Evolutionary conservation across 2,329 filamentous ascomycete species (phyloP).

Genomic region (Ascochyta clinopodiicola): DNA sequence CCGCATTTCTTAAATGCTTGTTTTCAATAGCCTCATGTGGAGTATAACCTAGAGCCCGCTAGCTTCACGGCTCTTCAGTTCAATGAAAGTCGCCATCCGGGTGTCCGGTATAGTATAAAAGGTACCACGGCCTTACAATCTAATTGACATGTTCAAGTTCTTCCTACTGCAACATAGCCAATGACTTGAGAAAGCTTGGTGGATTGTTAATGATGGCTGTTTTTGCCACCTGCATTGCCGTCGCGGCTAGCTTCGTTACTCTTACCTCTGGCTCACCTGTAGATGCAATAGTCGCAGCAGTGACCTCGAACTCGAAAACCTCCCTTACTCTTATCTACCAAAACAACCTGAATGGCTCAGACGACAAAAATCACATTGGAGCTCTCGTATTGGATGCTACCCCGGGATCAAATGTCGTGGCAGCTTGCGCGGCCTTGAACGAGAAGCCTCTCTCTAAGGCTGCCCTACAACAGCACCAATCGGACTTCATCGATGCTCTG

Average conservation of each 20-base stretch:
- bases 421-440: conserved; percentile 56
- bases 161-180: no score
- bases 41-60: conserved; percentile 21
- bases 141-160: neutral
- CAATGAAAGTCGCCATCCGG: conserved; percentile 28
- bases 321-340: conserved; percentile 61
- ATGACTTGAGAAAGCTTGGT: neutral
- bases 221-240: conserved; percentile 30
- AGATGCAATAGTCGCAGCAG: conserved; percentile 19
- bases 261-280: conserved; percentile 28
- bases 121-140: neutral
- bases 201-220: conserved; percentile 23
- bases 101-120: conserved; percentile 37
- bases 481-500: conserved; percentile 56
- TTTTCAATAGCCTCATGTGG: conserved; percentile 30
- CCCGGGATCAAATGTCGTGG: conserved; percentile 45
- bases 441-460: conserved; percentile 55
- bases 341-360: conserved; percentile 62
- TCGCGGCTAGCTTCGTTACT: conserved; percentile 26
- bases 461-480: conserved; percentile 51
- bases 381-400: conserved; percentile 58
- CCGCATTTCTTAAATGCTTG: conserved; percentile 33
- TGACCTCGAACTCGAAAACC: conserved; percentile 42
- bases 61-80: conserved; percentile 23
- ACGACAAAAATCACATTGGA: conserved; percentile 60